Conservation (phyloP, 2,329 filamentous ascomycete genomes). For the Byssochlamys sp. region DNA sequence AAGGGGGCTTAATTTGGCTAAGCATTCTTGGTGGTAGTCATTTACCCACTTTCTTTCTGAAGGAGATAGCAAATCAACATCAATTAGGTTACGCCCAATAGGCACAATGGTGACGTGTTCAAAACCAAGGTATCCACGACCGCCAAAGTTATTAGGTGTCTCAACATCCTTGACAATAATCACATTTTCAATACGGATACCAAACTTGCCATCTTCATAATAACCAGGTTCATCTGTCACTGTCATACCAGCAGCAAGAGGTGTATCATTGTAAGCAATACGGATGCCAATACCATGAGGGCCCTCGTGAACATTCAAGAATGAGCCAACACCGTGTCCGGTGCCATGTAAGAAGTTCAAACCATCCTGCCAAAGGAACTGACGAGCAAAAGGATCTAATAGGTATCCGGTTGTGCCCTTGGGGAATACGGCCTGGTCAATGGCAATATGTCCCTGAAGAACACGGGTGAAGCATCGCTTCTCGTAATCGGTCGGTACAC, state of each 20-base stretch:
- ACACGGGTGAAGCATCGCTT: slow-evolving; percentile 86
- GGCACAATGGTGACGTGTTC: slow-evolving; percentile 97
- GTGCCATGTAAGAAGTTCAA: slow-evolving; percentile 94
- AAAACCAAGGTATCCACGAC: slow-evolving; percentile 88
- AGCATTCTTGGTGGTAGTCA: slow-evolving; percentile 69
- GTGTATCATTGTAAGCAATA: slow-evolving; percentile 81
- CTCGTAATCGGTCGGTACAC: slow-evolving; percentile 70
- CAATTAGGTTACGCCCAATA: slow-evolving; percentile 80
- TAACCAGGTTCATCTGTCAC: slow-evolving; percentile 91
- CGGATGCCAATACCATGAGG: slow-evolving; percentile 92
- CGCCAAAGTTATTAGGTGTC: slow-evolving; percentile 78
- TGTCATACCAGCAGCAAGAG: slow-evolving; percentile 83
- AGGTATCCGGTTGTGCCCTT: slow-evolving; percentile 93
- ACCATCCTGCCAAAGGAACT: slow-evolving; percentile 85
- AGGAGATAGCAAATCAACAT: slow-evolving; percentile 59
- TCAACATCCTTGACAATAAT: slow-evolving; percentile 81
- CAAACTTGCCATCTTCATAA: slow-evolving; percentile 90
- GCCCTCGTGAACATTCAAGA: slow-evolving; percentile 91
- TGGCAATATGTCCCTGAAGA: slow-evolving; percentile 81
- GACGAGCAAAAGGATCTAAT: slow-evolving; percentile 75
- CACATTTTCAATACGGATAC: slow-evolving; percentile 93
- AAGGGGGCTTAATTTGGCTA: slow-evolving; percentile 67
- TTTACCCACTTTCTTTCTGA: slow-evolving; percentile 81
- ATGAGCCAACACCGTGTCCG: slow-evolving; percentile 90
- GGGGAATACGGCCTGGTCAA: slow-evolving; percentile 79